Evolutionary conservation across 257 asterid genomes (phyloP).

Genomic region (Oldenlandia corymbosa): DNA sequence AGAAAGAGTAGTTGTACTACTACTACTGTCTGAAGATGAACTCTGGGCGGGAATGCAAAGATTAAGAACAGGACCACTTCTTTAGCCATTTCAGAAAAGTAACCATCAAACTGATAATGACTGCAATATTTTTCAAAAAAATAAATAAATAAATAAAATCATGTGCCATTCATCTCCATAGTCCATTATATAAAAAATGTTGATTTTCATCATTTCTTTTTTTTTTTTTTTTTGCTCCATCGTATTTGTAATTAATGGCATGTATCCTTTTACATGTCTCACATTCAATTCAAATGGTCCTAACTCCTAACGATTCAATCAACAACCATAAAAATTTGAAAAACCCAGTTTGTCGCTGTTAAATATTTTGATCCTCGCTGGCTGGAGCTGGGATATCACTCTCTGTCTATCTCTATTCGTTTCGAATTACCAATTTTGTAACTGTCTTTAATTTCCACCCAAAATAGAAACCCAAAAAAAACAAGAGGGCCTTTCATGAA

Average conservation of each 20-base stretch:
- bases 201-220: no score
- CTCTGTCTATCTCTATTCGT: neutral
- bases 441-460: no score
- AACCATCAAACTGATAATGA: constrained; percentile 32
- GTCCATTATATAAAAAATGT: no score
- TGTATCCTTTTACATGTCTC: neutral
- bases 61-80: constrained; percentile 32
- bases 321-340: neutral
- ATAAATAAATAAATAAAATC: no score
- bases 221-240: neutral
- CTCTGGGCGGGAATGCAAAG: neutral
- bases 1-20: neutral
- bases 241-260: neutral
- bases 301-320: no score
- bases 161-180: neutral
- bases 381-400: no score
- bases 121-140: constrained; percentile 28
- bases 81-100: constrained; percentile 19
- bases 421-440: neutral
- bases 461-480: no score
- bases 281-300: constrained; percentile 10
- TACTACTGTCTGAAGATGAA: neutral
- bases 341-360: constrained; percentile 10
- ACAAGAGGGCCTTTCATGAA: no score
- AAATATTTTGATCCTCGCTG: neutral